Conservation (phyloP, 495 filamentous ascomycete genomes). For the Hypoxylon subgilvum region DNA sequence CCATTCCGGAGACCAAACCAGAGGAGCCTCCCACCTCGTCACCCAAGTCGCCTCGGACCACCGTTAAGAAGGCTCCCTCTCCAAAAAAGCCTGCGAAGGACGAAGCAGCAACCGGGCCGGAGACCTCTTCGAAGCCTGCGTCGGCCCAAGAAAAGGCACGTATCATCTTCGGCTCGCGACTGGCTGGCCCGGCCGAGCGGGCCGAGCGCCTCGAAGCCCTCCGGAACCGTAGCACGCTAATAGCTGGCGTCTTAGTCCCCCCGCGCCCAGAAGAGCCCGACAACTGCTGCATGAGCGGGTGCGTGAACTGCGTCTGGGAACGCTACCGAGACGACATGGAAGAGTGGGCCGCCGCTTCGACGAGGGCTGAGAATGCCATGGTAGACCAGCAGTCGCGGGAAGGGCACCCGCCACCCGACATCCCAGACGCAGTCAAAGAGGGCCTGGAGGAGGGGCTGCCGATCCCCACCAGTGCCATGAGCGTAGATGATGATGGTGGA, state of each 20-base stretch:
- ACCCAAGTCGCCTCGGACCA: conserved; percentile 38
- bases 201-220: conserved; percentile 65
- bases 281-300: conserved; percentile 99
- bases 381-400: conserved; percentile 27
- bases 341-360: conserved; percentile 71
- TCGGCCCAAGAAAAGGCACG: conserved; percentile 62
- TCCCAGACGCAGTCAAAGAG: conserved; percentile 1
- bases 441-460: background rate
- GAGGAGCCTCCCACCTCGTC: conserved; percentile 48
- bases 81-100: conserved; percentile 38
- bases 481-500: conserved; percentile 84
- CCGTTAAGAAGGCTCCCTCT: conserved; percentile 31
- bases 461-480: conserved; percentile 43
- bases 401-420: background rate
- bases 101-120: conserved; percentile 17
- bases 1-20: conserved; percentile 45
- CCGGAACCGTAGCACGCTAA: conserved; percentile 57
- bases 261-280: conserved; percentile 88
- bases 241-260: conserved; percentile 83
- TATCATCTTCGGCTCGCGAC: conserved; percentile 77
- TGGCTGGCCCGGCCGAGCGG: conserved; percentile 69
- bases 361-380: conserved; percentile 59
- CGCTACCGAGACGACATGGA: conserved; percentile 87
- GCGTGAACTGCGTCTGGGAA: conserved; percentile 98
- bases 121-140: conserved; percentile 43